A percentile compares a stretch with the other conserved stretches of the same genome.
Conservation (phyloP, 345 rosid species). For the Raphanus sativus region DNA sequence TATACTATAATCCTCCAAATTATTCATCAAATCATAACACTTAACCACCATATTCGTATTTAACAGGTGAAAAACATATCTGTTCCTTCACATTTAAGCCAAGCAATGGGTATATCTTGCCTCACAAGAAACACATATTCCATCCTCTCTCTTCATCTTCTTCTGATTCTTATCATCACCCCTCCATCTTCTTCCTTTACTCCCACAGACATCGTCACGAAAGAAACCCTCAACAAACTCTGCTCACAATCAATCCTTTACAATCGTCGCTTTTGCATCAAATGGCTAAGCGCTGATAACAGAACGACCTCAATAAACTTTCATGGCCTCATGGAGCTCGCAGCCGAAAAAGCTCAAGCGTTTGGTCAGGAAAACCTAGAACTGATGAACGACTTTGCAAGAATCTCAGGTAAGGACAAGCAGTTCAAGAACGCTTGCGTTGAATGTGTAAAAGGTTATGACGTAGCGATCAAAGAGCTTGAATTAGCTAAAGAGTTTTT, state of each 20-base stretch:
- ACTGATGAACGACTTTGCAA: background rate
- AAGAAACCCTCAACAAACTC: constrained; percentile 14
- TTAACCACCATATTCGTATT: background rate
- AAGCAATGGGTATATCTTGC: constrained; percentile 22
- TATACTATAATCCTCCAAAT: background rate
- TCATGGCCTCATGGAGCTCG: background rate
- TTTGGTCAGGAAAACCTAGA: constrained; percentile 7
- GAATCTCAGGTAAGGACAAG: background rate
- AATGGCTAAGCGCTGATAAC: constrained; percentile 5
- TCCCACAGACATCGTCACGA: constrained; percentile 25
- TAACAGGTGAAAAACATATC: background rate
- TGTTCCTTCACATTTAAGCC: background rate
- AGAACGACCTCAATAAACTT: background rate
- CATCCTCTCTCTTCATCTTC: background rate
- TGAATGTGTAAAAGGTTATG: constrained; percentile 11
- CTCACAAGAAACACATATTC: constrained; percentile 8
- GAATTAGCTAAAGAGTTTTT: background rate
- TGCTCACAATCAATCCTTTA: background rate
- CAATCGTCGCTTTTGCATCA: constrained; percentile 3
- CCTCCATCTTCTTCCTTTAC: constrained; percentile 14
- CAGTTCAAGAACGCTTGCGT: constrained; percentile 9
- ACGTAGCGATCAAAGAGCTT: constrained; percentile 10
- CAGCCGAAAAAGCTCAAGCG: background rate
- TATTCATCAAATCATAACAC: background rate
- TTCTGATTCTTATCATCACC: constrained; percentile 13